Conservation (phyloP, 2,329 filamentous ascomycete genomes). For the Pseudophaeomoniella oleicola region DNA sequence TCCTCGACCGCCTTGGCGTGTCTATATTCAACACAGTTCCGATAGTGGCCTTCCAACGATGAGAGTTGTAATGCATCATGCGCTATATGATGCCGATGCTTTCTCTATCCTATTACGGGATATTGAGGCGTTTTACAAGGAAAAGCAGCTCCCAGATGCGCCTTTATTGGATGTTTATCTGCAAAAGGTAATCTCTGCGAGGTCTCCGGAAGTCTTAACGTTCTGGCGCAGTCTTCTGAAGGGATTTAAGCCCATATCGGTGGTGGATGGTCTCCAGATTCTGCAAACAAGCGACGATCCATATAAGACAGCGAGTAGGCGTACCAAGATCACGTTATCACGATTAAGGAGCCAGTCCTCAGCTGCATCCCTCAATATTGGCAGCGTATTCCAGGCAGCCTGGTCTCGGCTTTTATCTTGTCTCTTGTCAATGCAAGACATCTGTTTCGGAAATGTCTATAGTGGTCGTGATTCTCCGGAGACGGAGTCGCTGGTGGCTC, state of each 20-base stretch:
- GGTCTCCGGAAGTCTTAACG: slow-evolving; percentile 2
- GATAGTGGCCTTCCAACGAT: slow-evolving; percentile 12
- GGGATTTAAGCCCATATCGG: slow-evolving; percentile 34
- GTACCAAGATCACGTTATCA: neutral
- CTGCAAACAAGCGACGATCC: neutral
- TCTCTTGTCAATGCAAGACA: slow-evolving; percentile 42
- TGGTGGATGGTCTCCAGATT: neutral
- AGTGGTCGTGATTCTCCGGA: slow-evolving; percentile 57
- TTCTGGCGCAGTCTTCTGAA: slow-evolving; percentile 54
- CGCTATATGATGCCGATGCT: slow-evolving; percentile 73
- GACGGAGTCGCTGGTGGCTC: slow-evolving; percentile 62
- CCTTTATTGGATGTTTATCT: slow-evolving; percentile 22
- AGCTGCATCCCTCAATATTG: slow-evolving; percentile 22
- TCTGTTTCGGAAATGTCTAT: slow-evolving; percentile 80
- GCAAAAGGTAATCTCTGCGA: slow-evolving; percentile 11
- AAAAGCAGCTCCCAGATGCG: slow-evolving; percentile 8
- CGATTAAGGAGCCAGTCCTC: neutral
- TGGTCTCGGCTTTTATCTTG: slow-evolving; percentile 54
- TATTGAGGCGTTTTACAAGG: slow-evolving; percentile 44
- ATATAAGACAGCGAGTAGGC: neutral
- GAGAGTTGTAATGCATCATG: slow-evolving; percentile 55
- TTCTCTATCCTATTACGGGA: slow-evolving; percentile 57
- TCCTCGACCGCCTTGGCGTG: slow-evolving; percentile 6
- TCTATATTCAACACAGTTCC: slow-evolving; percentile 2
- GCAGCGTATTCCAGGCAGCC: slow-evolving; percentile 55